These are phyloP conservation scores for Aureobasidium vineae DNA, from an alignment of 2,329 filamentous ascomycete species.

Conservation along the genomic window DNA sequence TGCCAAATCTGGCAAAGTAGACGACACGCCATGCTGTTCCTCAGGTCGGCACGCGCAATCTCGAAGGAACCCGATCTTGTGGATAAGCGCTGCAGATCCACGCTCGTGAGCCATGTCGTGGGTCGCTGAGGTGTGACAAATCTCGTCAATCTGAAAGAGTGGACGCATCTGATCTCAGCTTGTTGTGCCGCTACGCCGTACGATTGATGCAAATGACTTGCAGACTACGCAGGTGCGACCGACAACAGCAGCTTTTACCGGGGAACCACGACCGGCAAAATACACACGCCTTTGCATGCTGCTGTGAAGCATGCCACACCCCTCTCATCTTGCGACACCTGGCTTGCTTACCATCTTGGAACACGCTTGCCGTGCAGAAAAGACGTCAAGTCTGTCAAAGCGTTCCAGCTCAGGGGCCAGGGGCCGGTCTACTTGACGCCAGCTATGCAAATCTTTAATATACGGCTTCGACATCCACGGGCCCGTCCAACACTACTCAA, in stretches of 20 bases:
- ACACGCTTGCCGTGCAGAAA: conserved; percentile 6
- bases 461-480: conserved; percentile 13
- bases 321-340: background rate
- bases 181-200: background rate
- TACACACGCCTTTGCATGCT: background rate
- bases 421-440: conserved; percentile 1
- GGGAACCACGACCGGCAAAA: conserved; percentile 20
- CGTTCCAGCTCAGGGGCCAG: conserved; percentile 12
- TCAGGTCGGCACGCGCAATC: conserved; percentile 19
- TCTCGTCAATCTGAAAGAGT: conserved; percentile 6
- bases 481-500: conserved; percentile 8
- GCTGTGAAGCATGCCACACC: background rate
- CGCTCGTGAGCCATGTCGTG: background rate
- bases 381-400: conserved; percentile 18
- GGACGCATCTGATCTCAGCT: conserved; percentile 1
- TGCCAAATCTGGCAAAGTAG: background rate
- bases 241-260: background rate
- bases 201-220: conserved; percentile 9
- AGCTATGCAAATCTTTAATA: conserved; percentile 20
- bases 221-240: conserved; percentile 13
- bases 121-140: conserved; percentile 21
- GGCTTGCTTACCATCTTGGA: background rate
- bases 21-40: background rate
- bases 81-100: conserved; percentile 21
- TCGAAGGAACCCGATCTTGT: conserved; percentile 1